Evolutionary conservation across 2,329 filamentous ascomycete genomes (phyloP).

Genomic region (Neoascochyta sp.): DNA sequence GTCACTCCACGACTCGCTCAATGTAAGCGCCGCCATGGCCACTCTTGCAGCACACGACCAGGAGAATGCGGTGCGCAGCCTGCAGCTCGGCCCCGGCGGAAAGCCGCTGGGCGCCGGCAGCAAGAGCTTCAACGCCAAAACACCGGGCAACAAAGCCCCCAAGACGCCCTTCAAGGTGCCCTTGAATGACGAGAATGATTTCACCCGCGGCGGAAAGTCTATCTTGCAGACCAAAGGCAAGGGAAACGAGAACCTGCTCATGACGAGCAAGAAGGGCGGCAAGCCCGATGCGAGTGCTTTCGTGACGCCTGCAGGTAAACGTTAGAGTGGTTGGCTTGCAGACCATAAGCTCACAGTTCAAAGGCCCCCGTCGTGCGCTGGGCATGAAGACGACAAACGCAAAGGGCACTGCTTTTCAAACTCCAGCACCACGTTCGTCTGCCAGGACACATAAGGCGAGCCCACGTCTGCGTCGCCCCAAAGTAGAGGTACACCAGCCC

Average conservation of each 20-base stretch:
- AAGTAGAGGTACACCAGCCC: conserved; percentile 61
- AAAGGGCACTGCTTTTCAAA: conserved; percentile 67
- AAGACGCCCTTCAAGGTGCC: conserved; percentile 79
- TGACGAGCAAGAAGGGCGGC: conserved; percentile 50
- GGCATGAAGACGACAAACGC: conserved; percentile 97
- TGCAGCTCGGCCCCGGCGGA: conserved; percentile 64
- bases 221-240: conserved; percentile 54
- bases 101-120: conserved; percentile 68
- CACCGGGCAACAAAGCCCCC: conserved; percentile 68
- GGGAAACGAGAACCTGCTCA: conserved; percentile 55
- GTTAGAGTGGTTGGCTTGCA: conserved; percentile 2
- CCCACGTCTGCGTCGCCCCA: conserved; percentile 51
- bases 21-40: conserved; percentile 49
- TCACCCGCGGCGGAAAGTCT: conserved; percentile 59
- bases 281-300: conserved; percentile 61
- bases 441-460: conserved; percentile 66
- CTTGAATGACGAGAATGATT: conserved; percentile 82
- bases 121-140: conserved; percentile 66
- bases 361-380: conserved; percentile 69
- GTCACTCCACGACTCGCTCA: conserved; percentile 21
- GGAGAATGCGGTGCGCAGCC: conserved; percentile 77
- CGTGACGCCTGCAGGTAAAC: conserved; percentile 72
- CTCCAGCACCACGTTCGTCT: conserved; percentile 52
- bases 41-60: conserved; percentile 75
- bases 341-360: no score